These are phyloP conservation scores for Gossypium anomalum DNA, from an alignment of 345 rosid genomes.

Conservation along the genomic window DNA sequence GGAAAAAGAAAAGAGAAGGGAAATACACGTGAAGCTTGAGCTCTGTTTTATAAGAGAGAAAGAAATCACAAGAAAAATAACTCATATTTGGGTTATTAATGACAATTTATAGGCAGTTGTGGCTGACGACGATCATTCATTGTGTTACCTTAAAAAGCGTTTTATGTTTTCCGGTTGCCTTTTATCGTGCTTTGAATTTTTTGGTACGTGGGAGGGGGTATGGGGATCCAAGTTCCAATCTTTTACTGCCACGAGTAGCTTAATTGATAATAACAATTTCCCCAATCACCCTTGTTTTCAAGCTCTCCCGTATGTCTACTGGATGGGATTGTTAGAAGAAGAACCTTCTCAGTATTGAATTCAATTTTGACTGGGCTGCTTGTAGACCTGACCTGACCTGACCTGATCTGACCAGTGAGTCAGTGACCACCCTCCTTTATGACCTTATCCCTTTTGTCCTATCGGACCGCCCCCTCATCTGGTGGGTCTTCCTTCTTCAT, in stretches of 20 bases:
- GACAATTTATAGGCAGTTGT: neutral
- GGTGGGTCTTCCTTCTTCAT: conserved; percentile 12
- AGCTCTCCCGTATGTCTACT: too few species aligned
- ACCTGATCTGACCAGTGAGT: neutral
- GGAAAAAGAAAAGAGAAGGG: neutral
- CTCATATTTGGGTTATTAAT: neutral
- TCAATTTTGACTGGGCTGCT: conserved; percentile 1
- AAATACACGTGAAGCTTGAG: conserved; percentile 35
- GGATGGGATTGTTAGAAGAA: neutral
- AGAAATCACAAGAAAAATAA: neutral
- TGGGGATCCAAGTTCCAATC: too few species aligned
- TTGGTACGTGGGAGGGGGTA: neutral
- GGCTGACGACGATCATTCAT: neutral
- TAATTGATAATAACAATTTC: neutral
- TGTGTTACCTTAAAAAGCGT: neutral
- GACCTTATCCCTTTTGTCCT: conserved; percentile 38
- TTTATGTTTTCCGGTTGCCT: conserved; percentile 5
- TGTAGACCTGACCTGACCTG: neutral
- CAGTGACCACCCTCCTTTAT: neutral
- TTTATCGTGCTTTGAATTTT: neutral
- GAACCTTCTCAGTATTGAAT: conserved; percentile 14
- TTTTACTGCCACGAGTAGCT: neutral
- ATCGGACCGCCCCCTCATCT: conserved; percentile 15
- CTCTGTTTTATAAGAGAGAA: neutral
- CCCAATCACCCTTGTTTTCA: neutral